A percentile compares a stretch with the other conserved stretches of the same genome.
phyloP scores from a whole-genome alignment of 2,329 filamentous ascomycete species.

The Trichoderma oligosporum region DNA sequence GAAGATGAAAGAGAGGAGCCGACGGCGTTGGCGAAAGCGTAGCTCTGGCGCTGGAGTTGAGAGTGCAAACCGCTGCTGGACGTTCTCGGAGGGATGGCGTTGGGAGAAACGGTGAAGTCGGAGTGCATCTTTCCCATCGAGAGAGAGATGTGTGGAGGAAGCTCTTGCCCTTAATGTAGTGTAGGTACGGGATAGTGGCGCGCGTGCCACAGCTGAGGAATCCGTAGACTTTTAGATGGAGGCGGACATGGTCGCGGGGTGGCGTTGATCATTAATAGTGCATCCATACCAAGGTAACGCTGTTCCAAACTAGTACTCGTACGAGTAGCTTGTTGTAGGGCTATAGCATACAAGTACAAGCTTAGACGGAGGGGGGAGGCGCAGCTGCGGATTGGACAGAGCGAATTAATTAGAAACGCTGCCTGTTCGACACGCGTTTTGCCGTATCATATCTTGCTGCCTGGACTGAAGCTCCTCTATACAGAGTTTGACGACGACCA shows the following conservation, averaged over 20 bases:
- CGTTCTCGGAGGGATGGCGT: slow-evolving; percentile 67
- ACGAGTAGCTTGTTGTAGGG: too few species aligned
- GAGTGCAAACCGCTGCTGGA: slow-evolving; percentile 46
- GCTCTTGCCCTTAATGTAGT: neutral
- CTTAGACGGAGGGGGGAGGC: too few species aligned
- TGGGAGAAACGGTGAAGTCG: slow-evolving; percentile 40
- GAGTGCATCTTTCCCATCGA: neutral
- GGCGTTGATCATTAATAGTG: neutral
- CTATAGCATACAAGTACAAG: too few species aligned
- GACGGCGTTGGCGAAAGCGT: slow-evolving; percentile 6
- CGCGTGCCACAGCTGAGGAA: neutral
- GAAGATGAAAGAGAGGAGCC: slow-evolving; percentile 22
- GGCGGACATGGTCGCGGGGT: neutral
- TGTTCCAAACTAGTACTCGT: too few species aligned
- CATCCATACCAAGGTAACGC: too few species aligned
- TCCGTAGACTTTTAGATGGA: neutral
- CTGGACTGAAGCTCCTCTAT: neutral
- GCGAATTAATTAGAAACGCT: too few species aligned
- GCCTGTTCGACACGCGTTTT: too few species aligned
- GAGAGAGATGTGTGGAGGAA: neutral
- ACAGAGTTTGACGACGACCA: neutral
- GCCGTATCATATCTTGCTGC: neutral
- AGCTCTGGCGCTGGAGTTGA: slow-evolving; percentile 24
- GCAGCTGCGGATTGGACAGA: too few species aligned
- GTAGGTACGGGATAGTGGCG: neutral